These are phyloP conservation scores for Arabidopsis lyrata DNA, from an alignment of 441 rosid genomes.

Conservation along the genomic window DNA sequence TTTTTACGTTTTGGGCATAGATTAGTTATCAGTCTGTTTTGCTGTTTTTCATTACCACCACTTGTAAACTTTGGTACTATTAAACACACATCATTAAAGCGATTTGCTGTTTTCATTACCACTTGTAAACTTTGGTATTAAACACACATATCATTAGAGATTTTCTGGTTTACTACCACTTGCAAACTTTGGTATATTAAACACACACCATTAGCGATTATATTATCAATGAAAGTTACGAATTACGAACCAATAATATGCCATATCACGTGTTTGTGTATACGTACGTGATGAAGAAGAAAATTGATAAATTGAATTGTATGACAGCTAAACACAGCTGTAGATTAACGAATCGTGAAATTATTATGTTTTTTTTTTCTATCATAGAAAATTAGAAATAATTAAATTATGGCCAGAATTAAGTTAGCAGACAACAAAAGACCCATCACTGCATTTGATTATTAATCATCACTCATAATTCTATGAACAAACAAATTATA, in stretches of 20 bases:
- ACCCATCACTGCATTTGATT: conserved; percentile 38
- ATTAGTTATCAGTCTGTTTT: conserved; percentile 10
- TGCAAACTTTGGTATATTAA: conserved; percentile 17
- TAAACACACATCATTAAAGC: background rate
- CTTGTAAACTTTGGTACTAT: conserved; percentile 10
- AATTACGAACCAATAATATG: conserved; percentile 31
- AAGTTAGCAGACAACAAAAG: conserved; percentile 52
- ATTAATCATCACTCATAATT: conserved; percentile 37
- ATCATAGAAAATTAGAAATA: conserved; percentile 4
- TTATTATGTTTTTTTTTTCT: conserved; percentile 13
- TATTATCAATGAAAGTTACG: conserved; percentile 13
- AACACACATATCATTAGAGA: conserved; percentile 2
- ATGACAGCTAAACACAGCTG: conserved; percentile 63
- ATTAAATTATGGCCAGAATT: conserved; percentile 38
- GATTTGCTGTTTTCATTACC: background rate
- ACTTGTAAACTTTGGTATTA: conserved; percentile 16
- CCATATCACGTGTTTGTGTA: conserved; percentile 42
- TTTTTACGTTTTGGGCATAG: conserved; percentile 9
- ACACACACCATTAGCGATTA: conserved; percentile 9
- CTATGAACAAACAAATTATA: conserved; percentile 31
- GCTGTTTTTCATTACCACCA: background rate
- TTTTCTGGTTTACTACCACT: conserved; percentile 5
- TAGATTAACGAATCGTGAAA: conserved; percentile 42
- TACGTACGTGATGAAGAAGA: conserved; percentile 33
- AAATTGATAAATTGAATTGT: conserved; percentile 4